phyloP scores from a whole-genome alignment of 257 asterid species.

The Euphrasia confusa region DNA sequence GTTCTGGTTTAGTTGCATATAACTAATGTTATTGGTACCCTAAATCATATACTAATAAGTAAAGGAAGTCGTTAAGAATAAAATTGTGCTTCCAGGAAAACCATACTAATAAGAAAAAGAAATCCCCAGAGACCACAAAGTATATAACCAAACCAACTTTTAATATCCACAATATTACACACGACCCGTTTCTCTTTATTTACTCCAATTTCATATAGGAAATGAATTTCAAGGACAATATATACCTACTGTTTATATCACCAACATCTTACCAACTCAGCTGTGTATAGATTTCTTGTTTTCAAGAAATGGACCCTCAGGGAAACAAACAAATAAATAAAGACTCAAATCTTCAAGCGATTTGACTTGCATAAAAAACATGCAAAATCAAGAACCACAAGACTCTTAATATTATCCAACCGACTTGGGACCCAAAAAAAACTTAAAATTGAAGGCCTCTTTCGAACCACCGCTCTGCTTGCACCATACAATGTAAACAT shows the following conservation, averaged over 20 bases:
- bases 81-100: too few species aligned
- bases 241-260: conserved; percentile 12
- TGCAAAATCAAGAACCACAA: conserved; percentile 14
- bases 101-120: neutral
- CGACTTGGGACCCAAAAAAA: conserved; percentile 8
- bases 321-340: neutral
- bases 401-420: conserved; percentile 16
- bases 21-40: neutral
- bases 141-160: neutral
- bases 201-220: conserved; percentile 16
- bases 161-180: neutral
- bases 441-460: too few species aligned
- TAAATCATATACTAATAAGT: too few species aligned
- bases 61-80: too few species aligned
- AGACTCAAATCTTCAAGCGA: conserved; percentile 17
- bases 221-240: conserved; percentile 17
- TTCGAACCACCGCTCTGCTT: neutral
- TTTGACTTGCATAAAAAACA: conserved; percentile 23
- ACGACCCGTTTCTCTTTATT: conserved; percentile 17
- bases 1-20: neutral
- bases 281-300: neutral
- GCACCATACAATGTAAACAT: conserved; percentile 5
- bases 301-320: neutral
- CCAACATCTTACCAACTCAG: conserved; percentile 9
- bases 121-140: neutral